Percentiles rank a stretch among this genome's conserved stretches.
phyloP scores from a whole-genome alignment of 2,329 filamentous ascomycete species.

The Colletotrichum caudatum region DNA sequence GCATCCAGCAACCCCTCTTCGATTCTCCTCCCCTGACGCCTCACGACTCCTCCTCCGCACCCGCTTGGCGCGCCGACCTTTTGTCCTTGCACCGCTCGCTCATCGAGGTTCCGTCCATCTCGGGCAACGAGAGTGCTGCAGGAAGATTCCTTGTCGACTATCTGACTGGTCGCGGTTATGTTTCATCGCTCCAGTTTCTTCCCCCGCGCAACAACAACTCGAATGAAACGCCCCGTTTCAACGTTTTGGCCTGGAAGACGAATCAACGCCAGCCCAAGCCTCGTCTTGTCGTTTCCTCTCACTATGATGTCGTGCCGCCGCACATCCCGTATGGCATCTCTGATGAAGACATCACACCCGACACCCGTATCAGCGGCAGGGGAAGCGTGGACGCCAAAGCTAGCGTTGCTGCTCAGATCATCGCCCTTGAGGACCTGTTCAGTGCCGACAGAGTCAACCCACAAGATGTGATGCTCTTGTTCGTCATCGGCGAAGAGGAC shows the following conservation, averaged over 20 bases:
- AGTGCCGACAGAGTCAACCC: constrained; percentile 53
- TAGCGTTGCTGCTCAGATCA: constrained; percentile 79
- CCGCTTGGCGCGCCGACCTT: constrained; percentile 63
- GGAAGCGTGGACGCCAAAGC: constrained; percentile 81
- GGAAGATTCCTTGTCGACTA: constrained; percentile 77
- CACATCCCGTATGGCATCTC: constrained; percentile 76
- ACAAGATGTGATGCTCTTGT: constrained; percentile 70
- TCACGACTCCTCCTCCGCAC: constrained; percentile 38
- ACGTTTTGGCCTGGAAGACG: constrained; percentile 78
- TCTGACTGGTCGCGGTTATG: constrained; percentile 64
- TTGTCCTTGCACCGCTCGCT: constrained; percentile 81
- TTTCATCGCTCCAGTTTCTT: constrained; percentile 57
- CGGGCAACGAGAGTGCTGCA: constrained; percentile 75
- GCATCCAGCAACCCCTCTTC: constrained; percentile 36
- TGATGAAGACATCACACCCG: constrained; percentile 55
- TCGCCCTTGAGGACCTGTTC: constrained; percentile 71
- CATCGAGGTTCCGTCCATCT: constrained; percentile 79
- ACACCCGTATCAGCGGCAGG: constrained; percentile 74
- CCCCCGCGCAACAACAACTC: constrained; percentile 49
- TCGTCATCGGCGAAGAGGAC: constrained; percentile 86
- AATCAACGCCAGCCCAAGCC: constrained; percentile 60
- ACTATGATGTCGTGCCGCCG: constrained; percentile 85
- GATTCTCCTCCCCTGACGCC: constrained; percentile 14
- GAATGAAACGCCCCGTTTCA: constrained; percentile 67
- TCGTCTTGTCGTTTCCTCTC: constrained; percentile 77